A percentile compares a stretch with the other conserved stretches of the same genome.
These are phyloP conservation scores for Rutstroemia sp. DNA, from an alignment of 2,329 filamentous ascomycete genomes.

Conservation along the genomic window DNA sequence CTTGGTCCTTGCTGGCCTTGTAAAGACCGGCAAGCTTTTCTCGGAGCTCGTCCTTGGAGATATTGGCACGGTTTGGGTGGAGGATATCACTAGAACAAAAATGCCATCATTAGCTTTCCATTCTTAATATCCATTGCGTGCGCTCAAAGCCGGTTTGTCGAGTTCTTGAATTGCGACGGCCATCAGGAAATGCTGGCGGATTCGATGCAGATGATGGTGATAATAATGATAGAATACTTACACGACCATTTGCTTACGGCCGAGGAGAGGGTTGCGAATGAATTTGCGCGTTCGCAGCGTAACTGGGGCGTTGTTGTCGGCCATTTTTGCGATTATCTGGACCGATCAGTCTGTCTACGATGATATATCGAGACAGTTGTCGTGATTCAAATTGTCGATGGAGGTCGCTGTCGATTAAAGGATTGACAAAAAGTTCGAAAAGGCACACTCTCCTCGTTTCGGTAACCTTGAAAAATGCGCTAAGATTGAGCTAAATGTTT, in stretches of 20 bases:
- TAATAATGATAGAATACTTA: conserved; percentile 47
- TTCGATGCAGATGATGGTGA: conserved; percentile 10
- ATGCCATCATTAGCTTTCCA: conserved; percentile 16
- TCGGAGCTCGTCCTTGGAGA: conserved; percentile 98
- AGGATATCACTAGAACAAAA: conserved; percentile 79
- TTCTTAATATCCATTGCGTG: conserved; percentile 7
- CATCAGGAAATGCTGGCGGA: conserved; percentile 11
- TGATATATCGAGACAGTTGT: conserved; percentile 25
- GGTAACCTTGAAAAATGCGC: conserved; percentile 17
- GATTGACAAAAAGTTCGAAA: conserved; percentile 15
- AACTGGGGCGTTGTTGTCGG: conserved; percentile 70
- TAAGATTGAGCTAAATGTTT: conserved; percentile 11
- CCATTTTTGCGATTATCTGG: conserved; percentile 64
- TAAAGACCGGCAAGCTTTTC: conserved; percentile 91
- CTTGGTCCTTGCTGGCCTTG: conserved; percentile 97
- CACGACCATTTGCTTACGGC: conserved; percentile 99
- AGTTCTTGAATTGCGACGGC: background rate
- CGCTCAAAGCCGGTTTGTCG: background rate
- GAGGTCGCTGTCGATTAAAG: conserved; percentile 23
- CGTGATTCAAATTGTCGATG: conserved; percentile 25
- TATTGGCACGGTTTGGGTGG: conserved; percentile 96
- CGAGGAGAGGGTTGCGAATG: conserved; percentile 98
- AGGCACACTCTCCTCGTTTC: conserved; percentile 5
- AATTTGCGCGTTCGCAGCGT: conserved; percentile 98
- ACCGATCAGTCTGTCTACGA: conserved; percentile 26